Evolutionary conservation across 805 yeast genomes (phyloP).

Genomic region (Pichia phayaonensis): DNA sequence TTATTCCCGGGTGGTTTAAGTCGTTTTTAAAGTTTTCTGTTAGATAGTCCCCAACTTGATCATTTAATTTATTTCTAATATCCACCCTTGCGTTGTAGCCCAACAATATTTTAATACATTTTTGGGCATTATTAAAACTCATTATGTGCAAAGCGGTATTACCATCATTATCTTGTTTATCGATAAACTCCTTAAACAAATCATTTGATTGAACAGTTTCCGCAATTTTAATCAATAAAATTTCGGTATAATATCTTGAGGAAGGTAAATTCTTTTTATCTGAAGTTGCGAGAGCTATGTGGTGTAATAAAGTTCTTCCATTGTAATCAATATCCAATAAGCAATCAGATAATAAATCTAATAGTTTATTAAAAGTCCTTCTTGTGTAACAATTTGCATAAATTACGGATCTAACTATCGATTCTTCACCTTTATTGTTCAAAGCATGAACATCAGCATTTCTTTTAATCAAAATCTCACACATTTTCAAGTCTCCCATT

Average conservation of each 20-base stretch:
- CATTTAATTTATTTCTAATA: conserved; percentile 39
- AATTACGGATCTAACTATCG: conserved; percentile 74
- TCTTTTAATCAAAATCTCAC: conserved; percentile 63
- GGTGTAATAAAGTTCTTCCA: conserved; percentile 78
- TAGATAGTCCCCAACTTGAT: conserved; percentile 34
- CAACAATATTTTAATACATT: conserved; percentile 37
- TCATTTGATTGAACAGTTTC: conserved; percentile 52
- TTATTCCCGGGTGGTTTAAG: conserved; percentile 5
- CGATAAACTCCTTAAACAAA: conserved; percentile 47
- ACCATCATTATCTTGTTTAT: conserved; percentile 51
- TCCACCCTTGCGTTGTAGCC: conserved; percentile 48
- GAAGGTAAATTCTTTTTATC: conserved; percentile 66
- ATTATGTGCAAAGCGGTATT: conserved; percentile 50
- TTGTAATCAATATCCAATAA: conserved; percentile 69
- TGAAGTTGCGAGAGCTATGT: conserved; percentile 64
- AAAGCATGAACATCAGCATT: conserved; percentile 63
- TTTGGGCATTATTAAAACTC: conserved; percentile 36
- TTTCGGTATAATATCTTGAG: conserved; percentile 75
- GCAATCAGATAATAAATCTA: conserved; percentile 69
- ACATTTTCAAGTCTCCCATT: conserved; percentile 76
- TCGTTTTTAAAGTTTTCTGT: conserved; percentile 17
- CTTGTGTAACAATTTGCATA: conserved; percentile 84
- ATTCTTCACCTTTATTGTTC: conserved; percentile 75
- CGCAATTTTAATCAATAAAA: conserved; percentile 63
- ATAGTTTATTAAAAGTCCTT: conserved; percentile 69